Base-by-base conservation (phyloP, 73 alveolate species). In the Tetrahymena thermophila region DNA sequence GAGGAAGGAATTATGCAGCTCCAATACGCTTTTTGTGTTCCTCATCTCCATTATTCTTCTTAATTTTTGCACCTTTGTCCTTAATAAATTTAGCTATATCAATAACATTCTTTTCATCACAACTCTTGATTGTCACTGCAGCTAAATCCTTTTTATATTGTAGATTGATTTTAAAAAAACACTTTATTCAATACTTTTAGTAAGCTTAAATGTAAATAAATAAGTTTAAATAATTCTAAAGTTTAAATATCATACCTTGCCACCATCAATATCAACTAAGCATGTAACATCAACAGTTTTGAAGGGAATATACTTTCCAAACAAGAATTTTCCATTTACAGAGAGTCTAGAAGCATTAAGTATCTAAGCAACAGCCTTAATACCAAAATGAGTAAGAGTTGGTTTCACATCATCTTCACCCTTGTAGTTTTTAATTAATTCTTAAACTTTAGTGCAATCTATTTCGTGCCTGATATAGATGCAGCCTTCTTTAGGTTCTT, bases 221-320 rank as follows among this genome's bases (percentile, higher is more conserved):
- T 71, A 25, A 14, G 7, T 71, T 28, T 21, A n/a, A 25, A 13
- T 4, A 4, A 28, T 28, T 19, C 0, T 0, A 71, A 71, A 1
- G 37, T 28, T 3, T 31, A 85, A 85, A 85, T n/a, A 9, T 3
- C 6, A 25, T 42, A 42, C 94, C 34, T 85, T 43, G 31, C 96
- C 96, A 56, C 83, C 94, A 16, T 57, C 96, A 84, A 94, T 55
- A 85, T 94, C 83, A 19, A 94, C 95, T 37, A 94, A 43, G 84
- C 96, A 94, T 13, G 94, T 42, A 34, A 94, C 94, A 56, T 94
- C 96, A 11, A 94, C 96, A 0, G 96, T 94, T 17, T 94, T 95
- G 58, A 35, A 94, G n/a, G 95, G 96, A 56, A 94, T 85, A 23
- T 56, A 94, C 35, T 85, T 83, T n/a, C 96, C 96, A 94, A 57